Conservation (phyloP, 164 flowering plant genomes). For the Berberis thunbergii region DNA sequence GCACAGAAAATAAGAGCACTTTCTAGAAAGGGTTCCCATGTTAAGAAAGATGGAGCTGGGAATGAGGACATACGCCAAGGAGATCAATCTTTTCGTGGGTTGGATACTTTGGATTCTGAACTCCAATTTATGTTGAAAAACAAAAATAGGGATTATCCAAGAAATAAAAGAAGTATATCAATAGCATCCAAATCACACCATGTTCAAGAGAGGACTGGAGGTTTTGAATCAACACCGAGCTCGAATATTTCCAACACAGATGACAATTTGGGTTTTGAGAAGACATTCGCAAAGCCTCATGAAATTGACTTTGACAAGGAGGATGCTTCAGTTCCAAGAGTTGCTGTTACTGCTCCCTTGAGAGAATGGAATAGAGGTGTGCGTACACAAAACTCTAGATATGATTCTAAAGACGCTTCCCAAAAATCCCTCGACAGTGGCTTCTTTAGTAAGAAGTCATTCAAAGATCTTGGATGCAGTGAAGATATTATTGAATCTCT, state of each 20-base stretch:
- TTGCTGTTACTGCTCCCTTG: constrained; percentile 22
- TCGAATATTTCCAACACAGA: constrained; percentile 3
- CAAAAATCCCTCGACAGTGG: constrained; percentile 24
- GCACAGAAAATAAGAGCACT: constrained; percentile 46
- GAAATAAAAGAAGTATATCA: constrained; percentile 14
- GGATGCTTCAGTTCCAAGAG: constrained; percentile 19
- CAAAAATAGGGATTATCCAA: constrained; percentile 6
- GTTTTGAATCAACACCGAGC: constrained; percentile 2
- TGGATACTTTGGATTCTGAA: constrained; percentile 15
- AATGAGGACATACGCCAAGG: constrained; percentile 11
- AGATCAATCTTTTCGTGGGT: constrained; percentile 5
- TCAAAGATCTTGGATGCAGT: constrained; percentile 59
- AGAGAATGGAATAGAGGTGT: constrained; percentile 52
- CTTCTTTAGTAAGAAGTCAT: constrained; percentile 68
- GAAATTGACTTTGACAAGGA: constrained; percentile 5
- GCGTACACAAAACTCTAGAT: constrained; percentile 11
- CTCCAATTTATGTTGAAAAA: constrained; percentile 11
- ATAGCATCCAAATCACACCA: constrained; percentile 8
- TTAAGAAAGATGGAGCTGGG: constrained; percentile 20
- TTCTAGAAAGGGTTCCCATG: constrained; percentile 24
- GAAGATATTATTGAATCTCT: constrained; percentile 59
- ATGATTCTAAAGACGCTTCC: constrained; percentile 13
- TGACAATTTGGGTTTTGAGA: background rate
- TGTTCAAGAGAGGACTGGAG: constrained; percentile 3
- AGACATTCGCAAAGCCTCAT: background rate